These are phyloP conservation scores for Micractinium conductrix DNA, from an alignment of 139 green algal genomes.

Conservation along the genomic window DNA sequence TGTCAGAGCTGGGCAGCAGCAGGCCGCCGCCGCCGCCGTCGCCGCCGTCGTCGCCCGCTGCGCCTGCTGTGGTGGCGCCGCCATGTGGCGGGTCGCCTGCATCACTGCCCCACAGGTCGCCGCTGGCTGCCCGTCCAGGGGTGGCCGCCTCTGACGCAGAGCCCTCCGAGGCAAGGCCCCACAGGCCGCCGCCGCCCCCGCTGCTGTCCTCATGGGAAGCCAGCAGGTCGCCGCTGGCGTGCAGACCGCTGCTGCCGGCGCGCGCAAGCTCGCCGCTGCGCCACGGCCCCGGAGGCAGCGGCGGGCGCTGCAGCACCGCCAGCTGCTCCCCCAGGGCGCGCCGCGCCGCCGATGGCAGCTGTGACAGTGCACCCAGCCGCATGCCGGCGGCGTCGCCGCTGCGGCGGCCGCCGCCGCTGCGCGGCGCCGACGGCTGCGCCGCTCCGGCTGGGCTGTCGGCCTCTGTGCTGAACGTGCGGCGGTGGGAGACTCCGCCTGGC, in stretches of 20 bases:
- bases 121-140: neutral
- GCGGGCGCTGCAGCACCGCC: neutral
- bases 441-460: too few relatives aligned
- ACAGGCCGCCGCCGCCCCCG: too few relatives aligned
- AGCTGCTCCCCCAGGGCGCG: neutral
- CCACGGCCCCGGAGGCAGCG: neutral
- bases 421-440: too few relatives aligned
- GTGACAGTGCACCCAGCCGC: too few relatives aligned
- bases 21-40: neutral
- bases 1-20: conserved; percentile 54
- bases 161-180: neutral
- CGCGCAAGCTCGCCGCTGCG: too few relatives aligned
- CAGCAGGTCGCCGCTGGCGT: too few relatives aligned
- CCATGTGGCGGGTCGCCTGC: neutral
- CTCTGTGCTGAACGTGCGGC: too few relatives aligned
- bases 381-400: too few relatives aligned
- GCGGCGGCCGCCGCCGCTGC: too few relatives aligned
- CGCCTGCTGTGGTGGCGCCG: neutral
- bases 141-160: neutral
- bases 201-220: too few relatives aligned
- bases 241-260: too few relatives aligned
- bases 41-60: neutral
- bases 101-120: neutral
- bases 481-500: too few relatives aligned
- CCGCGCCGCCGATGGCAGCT: neutral